Evolutionary conservation across 495 filamentous ascomycete species (phyloP), one percentile per base, ranked within the genome.

Genomic region (Trichodelitschia bisporula): DNA sequence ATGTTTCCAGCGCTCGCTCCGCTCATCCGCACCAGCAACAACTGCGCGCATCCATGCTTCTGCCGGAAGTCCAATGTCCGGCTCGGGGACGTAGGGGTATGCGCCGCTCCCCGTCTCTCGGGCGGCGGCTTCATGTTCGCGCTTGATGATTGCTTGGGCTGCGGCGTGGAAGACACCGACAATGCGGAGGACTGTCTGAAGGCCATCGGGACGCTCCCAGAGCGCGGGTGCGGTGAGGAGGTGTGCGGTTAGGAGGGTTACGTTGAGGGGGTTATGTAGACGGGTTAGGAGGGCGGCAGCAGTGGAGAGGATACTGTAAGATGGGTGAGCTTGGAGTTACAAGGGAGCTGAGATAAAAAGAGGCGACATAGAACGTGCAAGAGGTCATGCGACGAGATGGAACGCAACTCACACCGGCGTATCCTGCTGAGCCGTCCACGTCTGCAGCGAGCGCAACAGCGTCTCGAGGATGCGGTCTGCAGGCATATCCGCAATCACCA

Each of bases 101-200:
- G 21, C 21, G 21, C 6, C 21, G 21, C 21, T 24, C 6, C 21
- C n/a, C n/a, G n/a, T n/a, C n/a, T n/a, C n/a, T n/a, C n/a, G n/a
- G n/a, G 21, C 21, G 21, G 21, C 21, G 27, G 23, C 31, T 47
- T 50, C 26, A 10, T 49, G 49, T 3, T 46, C 50, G 27, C 68
- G 64, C 40, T 65, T 38, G 6, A 47, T 4, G 17, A 52, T 25
- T 0, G 43, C 38, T 5, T 37, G 42, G 2, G 75, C 68, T 31
- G 86, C 78, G 9, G 73, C 72, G 46, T 89, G 86, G 59, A 78
- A 95, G 38, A 89, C 66, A 46, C 79, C 74, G 37, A 93, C 62
- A 38, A 86, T 63, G 38, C 71, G 70, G 38, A 77, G 64, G 45
- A 71, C 66, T 2, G 70, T 67, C 23, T 64, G 62, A 19, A 97